These are phyloP conservation scores for Thuja plicata DNA, from an alignment of 83 land plant genomes.

Conservation along the genomic window DNA sequence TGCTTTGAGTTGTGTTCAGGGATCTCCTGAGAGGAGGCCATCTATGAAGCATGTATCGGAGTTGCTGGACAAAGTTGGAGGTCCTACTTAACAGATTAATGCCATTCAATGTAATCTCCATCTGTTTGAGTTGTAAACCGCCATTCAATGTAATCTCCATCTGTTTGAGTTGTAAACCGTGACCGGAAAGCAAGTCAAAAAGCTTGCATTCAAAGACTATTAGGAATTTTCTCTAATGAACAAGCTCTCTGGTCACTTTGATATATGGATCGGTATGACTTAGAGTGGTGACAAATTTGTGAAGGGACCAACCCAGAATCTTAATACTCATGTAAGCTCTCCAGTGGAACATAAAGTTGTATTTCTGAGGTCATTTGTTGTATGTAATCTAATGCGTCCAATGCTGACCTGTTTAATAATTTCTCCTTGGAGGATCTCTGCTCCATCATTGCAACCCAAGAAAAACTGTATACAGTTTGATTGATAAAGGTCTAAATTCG, in stretches of 20 bases:
- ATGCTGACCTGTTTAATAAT: neutral
- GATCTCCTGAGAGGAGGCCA: slow-evolving; percentile 63
- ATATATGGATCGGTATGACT: neutral
- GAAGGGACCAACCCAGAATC: neutral
- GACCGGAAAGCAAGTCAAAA: neutral
- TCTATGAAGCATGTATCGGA: slow-evolving; percentile 60
- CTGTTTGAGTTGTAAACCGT: neutral
- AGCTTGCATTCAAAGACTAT: neutral
- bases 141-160: neutral
- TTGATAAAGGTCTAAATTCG: neutral
- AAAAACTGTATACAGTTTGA: neutral
- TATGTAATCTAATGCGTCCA: neutral
- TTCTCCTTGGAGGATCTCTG: neutral
- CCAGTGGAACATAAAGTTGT: neutral
- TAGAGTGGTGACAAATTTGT: neutral
- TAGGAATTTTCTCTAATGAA: neutral
- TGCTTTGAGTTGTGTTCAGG: slow-evolving; percentile 69
- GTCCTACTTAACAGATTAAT: slow-evolving; percentile 1
- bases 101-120: neutral
- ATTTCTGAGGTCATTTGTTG: neutral
- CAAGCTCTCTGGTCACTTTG: neutral
- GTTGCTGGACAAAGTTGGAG: slow-evolving; percentile 30
- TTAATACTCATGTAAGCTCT: neutral
- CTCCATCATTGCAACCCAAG: neutral
- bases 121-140: neutral